Conservation (phyloP, 768 basidiomycete genomes). For the Antrodiella citrinella region DNA sequence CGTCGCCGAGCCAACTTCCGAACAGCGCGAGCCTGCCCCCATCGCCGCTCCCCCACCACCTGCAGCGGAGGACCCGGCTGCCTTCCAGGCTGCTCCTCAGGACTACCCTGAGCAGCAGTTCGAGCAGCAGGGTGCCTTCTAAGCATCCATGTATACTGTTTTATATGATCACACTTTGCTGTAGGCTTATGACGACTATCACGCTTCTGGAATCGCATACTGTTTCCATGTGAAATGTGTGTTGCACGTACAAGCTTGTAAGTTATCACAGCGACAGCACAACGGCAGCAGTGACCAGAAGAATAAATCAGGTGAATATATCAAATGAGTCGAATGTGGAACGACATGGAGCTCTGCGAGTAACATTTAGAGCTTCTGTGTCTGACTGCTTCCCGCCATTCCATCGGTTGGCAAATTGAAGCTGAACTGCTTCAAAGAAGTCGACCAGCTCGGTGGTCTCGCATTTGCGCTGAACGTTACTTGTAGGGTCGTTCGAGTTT, state of each 20-base stretch:
- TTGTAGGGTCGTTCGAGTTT: constrained; percentile 31
- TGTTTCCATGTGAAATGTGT: constrained; percentile 8
- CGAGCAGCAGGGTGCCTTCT: constrained; percentile 44
- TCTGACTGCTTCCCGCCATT: constrained; percentile 41
- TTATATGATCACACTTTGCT: not conserved
- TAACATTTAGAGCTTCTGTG: constrained; percentile 12
- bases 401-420: constrained; percentile 41
- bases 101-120: constrained; percentile 7
- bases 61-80: constrained; percentile 41
- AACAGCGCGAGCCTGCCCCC: constrained; percentile 64
- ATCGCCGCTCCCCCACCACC: constrained; percentile 41
- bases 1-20: constrained; percentile 81
- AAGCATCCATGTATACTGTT: constrained; percentile 20
- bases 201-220: not conserved
- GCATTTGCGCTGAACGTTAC: constrained; percentile 27
- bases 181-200: not conserved
- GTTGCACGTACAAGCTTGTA: too few relatives aligned
- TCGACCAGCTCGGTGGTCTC: constrained; percentile 13
- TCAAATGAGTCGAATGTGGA: too few relatives aligned
- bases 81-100: constrained; percentile 20
- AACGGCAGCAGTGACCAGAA: too few relatives aligned
- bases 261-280: too few relatives aligned
- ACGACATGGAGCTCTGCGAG: too few relatives aligned
- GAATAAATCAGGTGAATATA: too few relatives aligned
- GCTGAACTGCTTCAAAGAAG: constrained; percentile 19